Evolutionary conservation across 2,329 filamentous ascomycete genomes (phyloP), one percentile per base, ranked within the genome.

Genomic region (Talaromyces funiculosus): DNA sequence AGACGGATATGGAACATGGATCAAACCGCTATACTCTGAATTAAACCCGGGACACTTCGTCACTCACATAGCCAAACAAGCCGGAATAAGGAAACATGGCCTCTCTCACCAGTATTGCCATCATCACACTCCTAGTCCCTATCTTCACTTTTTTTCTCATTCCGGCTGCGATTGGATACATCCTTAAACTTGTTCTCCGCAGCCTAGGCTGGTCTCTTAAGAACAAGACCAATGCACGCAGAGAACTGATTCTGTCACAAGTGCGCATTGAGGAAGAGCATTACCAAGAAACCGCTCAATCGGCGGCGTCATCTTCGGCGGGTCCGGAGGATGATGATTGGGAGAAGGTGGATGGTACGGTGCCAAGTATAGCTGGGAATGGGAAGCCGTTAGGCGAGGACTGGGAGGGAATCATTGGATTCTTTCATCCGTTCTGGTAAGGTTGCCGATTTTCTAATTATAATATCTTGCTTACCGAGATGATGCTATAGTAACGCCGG

Each of bases 341-440:
- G 87, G 86, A 90, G 72, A 86, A 86, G 67, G 81, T 90, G 24
- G 84, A 87, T 62, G 76, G 79, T 37, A 76, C 80, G 67, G 79
- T 72, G 64, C 74, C 73, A 69, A 78, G 77, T 40, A 75, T 72
- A 53, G 76, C 77, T 24, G 71, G 73, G 53, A 80, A 78, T 65
- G 79, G 74, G 49, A 75, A 72, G 26, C 73, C 71, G 61, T 70
- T 72, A 10, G 79, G 82, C 61, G 79, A 82, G 65, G 82, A 88
- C 49, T 97, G 90, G 90, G 81, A 87, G 63, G 92, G 92, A 33
- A 86, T 97, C 57, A 85, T 97, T 64, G 94, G 91, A 51, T 97
- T 99, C 82, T 96, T 99, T 72, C 94, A 99, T 74, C 94, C 94
- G 1, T 99, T 97, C 74, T 97, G 94, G 90, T 93, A 80, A 64